These are phyloP conservation scores for Medicago ruthenica DNA, from an alignment of 306 rosid genomes.

Conservation along the genomic window DNA sequence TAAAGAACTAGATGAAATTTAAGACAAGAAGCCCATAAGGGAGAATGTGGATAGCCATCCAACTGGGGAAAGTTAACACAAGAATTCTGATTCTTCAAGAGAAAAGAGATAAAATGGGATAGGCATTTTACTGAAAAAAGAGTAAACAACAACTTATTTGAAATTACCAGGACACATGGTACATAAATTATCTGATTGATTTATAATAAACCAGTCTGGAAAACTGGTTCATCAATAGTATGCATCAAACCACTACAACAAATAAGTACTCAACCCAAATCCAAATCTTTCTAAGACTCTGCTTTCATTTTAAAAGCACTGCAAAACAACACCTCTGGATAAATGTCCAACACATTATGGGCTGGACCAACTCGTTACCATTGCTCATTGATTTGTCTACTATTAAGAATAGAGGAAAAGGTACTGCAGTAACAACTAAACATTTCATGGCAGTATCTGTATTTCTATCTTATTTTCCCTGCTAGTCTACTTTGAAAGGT, in stretches of 20 bases:
- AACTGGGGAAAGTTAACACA: background rate
- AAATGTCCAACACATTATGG: background rate
- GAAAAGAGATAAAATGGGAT: background rate
- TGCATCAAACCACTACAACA: conserved; percentile 13
- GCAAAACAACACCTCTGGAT: background rate
- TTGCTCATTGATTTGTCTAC: conserved; percentile 18
- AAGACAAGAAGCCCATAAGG: conserved; percentile 8
- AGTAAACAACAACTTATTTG: conserved; percentile 16
- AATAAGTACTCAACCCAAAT: background rate
- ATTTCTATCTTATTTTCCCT: background rate
- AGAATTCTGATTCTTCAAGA: conserved; percentile 12
- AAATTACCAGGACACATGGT: conserved; percentile 10
- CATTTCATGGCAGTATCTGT: conserved; percentile 9
- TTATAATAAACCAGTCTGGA: conserved; percentile 3
- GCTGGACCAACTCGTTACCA: background rate
- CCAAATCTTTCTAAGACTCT: background rate
- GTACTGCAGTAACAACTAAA: background rate
- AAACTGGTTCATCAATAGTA: background rate
- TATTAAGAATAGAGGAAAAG: background rate
- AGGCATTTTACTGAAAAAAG: background rate
- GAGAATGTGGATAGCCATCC: conserved; percentile 9
- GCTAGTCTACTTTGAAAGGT: conserved; percentile 11
- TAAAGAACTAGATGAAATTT: conserved; percentile 5
- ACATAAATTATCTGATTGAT: conserved; percentile 13
- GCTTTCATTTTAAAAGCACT: conserved; percentile 7